phyloP scores from a whole-genome alignment of 139 green algal species.

The Gonium pectorale region DNA sequence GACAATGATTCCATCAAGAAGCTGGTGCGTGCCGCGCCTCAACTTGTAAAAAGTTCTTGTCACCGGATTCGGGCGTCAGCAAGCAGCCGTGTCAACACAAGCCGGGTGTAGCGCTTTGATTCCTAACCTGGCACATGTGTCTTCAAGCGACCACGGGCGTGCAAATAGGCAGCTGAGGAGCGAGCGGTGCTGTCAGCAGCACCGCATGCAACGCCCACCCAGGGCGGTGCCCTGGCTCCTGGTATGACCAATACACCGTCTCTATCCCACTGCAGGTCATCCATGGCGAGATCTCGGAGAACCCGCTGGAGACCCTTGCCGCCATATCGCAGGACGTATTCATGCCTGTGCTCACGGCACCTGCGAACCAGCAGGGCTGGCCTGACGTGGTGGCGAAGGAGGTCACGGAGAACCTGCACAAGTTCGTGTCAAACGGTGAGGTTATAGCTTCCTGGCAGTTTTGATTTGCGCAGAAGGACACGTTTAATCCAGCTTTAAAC shows the following conservation, averaged over 20 bases:
- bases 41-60: too few relatives aligned
- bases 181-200: too few relatives aligned
- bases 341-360: conserved; percentile 84
- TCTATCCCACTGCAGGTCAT: conserved; percentile 80
- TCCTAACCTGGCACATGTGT: too few relatives aligned
- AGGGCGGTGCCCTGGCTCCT: too few relatives aligned
- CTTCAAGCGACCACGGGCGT: too few relatives aligned
- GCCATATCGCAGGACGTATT: conserved; percentile 85
- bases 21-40: conserved; percentile 62
- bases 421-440: conserved; percentile 85
- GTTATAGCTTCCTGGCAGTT: background rate
- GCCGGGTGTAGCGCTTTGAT: too few relatives aligned
- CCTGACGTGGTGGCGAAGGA: conserved; percentile 88
- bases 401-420: conserved; percentile 90
- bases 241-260: background rate
- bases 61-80: too few relatives aligned
- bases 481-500: too few relatives aligned
- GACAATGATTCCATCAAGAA: conserved; percentile 79
- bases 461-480: too few relatives aligned
- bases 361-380: conserved; percentile 85
- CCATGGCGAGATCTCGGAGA: conserved; percentile 83
- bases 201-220: too few relatives aligned
- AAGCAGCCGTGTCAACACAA: too few relatives aligned
- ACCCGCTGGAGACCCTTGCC: conserved; percentile 82
- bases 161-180: too few relatives aligned